These are phyloP conservation scores for Neonectria ditissima DNA, from an alignment of 2,329 filamentous ascomycete genomes.

Conservation along the genomic window DNA sequence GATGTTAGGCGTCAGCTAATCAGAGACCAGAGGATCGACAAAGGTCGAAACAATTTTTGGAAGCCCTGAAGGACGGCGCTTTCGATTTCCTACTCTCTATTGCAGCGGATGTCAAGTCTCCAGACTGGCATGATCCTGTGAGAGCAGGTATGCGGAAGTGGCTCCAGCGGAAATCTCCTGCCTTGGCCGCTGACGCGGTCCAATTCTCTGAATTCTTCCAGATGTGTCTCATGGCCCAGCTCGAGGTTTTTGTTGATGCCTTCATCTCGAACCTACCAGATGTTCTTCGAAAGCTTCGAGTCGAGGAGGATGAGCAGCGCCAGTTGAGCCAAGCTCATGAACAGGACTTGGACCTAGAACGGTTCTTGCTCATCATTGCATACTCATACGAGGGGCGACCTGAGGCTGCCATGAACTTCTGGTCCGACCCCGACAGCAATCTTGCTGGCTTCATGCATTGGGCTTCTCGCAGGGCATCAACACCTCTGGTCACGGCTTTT, in stretches of 20 bases:
- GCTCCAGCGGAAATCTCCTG: conserved; percentile 82
- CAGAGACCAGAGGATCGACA: conserved; percentile 71
- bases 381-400: conserved; percentile 89
- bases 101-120: conserved; percentile 81
- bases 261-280: conserved; percentile 97
- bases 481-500: conserved; percentile 94
- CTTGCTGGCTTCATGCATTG: conserved; percentile 95
- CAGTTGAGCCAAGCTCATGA: conserved; percentile 74
- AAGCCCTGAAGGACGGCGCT: conserved; percentile 86
- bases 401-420: conserved; percentile 89
- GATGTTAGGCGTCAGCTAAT: conserved; percentile 32
- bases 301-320: conserved; percentile 90
- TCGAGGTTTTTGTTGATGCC: conserved; percentile 89
- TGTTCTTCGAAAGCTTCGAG: conserved; percentile 84
- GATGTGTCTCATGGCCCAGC: conserved; percentile 77
- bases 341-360: conserved; percentile 81
- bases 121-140: conserved; percentile 89
- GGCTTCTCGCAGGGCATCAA: conserved; percentile 95
- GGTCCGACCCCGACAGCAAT: conserved; percentile 92
- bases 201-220: conserved; percentile 80
- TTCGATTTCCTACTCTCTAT: conserved; percentile 92
- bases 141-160: conserved; percentile 85
- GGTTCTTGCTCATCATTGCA: conserved; percentile 91
- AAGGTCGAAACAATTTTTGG: conserved; percentile 78
- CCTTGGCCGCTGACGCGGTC: conserved; percentile 74